Percentiles rank a stretch among this genome's conserved stretches.
phyloP scores from a whole-genome alignment of 306 rosid species.

The Ammopiptanthus mongolicus region DNA sequence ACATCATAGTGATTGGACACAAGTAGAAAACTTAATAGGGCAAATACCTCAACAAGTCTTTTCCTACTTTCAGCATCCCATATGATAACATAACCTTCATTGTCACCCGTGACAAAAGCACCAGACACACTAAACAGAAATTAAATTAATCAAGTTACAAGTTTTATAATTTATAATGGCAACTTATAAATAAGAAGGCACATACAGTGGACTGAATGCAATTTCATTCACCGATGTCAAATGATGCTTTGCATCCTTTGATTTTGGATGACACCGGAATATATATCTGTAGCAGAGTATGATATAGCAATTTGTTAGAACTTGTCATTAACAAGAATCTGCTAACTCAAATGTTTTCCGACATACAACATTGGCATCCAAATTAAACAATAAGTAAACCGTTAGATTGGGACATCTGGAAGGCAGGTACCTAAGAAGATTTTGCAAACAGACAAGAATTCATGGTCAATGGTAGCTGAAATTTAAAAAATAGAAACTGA shows the following conservation, averaged over 20 bases:
- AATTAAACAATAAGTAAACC: not conserved
- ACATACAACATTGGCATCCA: not conserved
- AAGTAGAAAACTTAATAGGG: not conserved
- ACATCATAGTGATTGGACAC: not conserved
- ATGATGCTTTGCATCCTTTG: constrained; percentile 53
- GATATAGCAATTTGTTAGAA: constrained; percentile 25
- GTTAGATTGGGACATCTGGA: not conserved
- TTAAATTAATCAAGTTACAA: constrained; percentile 15
- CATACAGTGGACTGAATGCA: constrained; percentile 78
- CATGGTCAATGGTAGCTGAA: not conserved
- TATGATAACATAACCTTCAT: constrained; percentile 60
- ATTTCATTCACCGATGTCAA: constrained; percentile 74
- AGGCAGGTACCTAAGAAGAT: not conserved
- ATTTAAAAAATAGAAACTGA: not conserved
- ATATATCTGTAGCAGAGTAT: constrained; percentile 48
- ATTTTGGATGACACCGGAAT: constrained; percentile 84
- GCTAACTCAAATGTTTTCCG: not conserved
- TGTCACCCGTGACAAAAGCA: constrained; percentile 71
- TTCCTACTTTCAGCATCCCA: constrained; percentile 68
- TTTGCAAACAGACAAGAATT: not conserved
- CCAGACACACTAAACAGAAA: constrained; percentile 47
- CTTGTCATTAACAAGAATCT: constrained; percentile 5
- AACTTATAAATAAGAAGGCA: constrained; percentile 15
- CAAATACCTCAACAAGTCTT: constrained; percentile 63
- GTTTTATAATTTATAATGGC: not conserved